Base-by-base conservation (phyloP, 2,329 filamentous ascomycete genomes). In the Bretziella fagacearum region DNA sequence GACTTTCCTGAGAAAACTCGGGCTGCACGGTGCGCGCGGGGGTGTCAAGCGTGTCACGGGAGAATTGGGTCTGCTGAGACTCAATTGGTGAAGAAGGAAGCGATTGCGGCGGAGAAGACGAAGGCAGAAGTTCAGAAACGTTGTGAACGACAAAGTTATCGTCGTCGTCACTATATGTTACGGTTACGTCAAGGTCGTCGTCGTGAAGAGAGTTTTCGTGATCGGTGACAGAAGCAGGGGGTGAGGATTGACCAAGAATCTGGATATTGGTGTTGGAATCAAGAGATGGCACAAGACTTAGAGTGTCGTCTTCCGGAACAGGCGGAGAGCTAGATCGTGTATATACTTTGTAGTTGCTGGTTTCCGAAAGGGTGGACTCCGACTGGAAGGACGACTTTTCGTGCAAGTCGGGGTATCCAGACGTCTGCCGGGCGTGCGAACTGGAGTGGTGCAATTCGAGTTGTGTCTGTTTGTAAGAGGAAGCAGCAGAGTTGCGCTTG, bases 1-100 rank as follows among this genome's bases (percentile, higher is more conserved):
- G 62, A 52, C 74, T 79, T 55, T 79, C 75, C 52, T 73, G 73
- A 0, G 76, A 79, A 55, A 71, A 78, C 47, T 67, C 65, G 17
- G 62, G 60, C 4, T 62, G 63, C 1, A 51, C 44, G 13, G 44
- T 46, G 17, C 23, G 40, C 6, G 10, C 20, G 11, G 26, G 22
- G 20, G 8, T 26, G 15, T 15, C 11, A 25, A n/a, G 17, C 10
- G 23, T n/a, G 40, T 43, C 26, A n/a, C 27, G 26, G 18, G n/a
- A 20, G 15, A 43, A 43, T 17, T 30, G 40, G 25, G 40, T 11
- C 22, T 43, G 15, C 7, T 43, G 40, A 6, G 40, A 17, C 3
- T 30, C 40, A 44, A 36, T 41, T 25, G 40, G 44, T 22, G 47
- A 49, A 6, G 25, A 36, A 25, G 48, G 37, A n/a, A 44, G 39